Evolutionary conservation across 768 basidiomycete genomes (phyloP).

Genomic region (Tricholomella constricta): DNA sequence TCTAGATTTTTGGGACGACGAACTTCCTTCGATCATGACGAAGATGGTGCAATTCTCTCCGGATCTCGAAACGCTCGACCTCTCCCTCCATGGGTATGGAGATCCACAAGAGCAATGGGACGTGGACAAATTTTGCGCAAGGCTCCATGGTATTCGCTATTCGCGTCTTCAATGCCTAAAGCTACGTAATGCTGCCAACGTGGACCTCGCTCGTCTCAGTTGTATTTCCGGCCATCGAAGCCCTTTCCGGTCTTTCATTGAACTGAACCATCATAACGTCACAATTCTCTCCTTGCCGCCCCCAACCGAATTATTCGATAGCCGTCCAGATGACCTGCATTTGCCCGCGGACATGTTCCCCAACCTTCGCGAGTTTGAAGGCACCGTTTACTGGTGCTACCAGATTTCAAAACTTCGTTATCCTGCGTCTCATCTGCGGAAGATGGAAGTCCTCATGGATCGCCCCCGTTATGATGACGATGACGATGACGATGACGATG

Average conservation of each 20-base stretch:
- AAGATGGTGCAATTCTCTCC: background rate
- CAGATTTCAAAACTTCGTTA: too few relatives aligned
- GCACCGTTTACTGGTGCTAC: too few relatives aligned
- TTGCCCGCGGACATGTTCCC: too few relatives aligned
- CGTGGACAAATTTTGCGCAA: background rate
- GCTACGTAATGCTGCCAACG: background rate
- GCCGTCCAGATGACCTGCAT: too few relatives aligned
- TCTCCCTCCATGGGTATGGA: background rate
- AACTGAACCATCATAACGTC: background rate
- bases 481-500: too few relatives aligned
- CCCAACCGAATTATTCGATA: too few relatives aligned
- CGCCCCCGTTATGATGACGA: too few relatives aligned
- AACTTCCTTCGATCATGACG: background rate
- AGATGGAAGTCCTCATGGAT: too few relatives aligned
- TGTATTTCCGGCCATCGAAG: background rate
- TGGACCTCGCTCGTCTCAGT: background rate
- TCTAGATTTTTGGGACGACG: background rate
- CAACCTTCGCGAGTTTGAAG: too few relatives aligned
- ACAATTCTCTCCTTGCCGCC: background rate
- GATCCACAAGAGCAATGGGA: background rate
- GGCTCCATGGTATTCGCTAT: background rate
- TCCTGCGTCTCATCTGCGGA: too few relatives aligned
- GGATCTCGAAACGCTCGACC: background rate
- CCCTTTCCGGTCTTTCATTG: background rate
- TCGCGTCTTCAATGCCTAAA: background rate